Evolutionary conservation across 164 flowering plant genomes (phyloP).

Genomic region (Macadamia tetraphylla): DNA sequence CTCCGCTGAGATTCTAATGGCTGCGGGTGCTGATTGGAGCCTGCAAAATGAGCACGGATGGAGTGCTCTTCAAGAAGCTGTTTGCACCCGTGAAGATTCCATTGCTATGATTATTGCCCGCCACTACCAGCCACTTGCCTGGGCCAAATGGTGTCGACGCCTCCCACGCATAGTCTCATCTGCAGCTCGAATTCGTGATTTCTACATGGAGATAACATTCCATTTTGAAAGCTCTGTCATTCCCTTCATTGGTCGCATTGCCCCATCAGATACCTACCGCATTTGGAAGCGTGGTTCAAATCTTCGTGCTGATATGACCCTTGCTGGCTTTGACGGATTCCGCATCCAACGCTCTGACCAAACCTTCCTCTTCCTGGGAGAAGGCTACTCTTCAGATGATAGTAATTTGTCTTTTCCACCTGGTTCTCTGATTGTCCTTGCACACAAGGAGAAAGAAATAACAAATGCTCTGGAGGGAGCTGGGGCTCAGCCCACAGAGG

Average conservation of each 20-base stretch:
- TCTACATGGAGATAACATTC: slow-evolving; percentile 96
- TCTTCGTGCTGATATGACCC: slow-evolving; percentile 97
- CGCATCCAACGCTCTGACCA: slow-evolving; percentile 96
- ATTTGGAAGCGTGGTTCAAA: slow-evolving; percentile 98
- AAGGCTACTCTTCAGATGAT: slow-evolving; percentile 68
- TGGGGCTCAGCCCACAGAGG: slow-evolving; percentile 83
- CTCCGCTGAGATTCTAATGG: slow-evolving; percentile 91
- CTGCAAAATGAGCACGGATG: slow-evolving; percentile 95
- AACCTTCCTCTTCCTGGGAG: slow-evolving; percentile 90
- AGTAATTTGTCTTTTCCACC: slow-evolving; percentile 53
- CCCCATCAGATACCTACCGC: slow-evolving; percentile 96
- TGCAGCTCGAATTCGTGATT: slow-evolving; percentile 75
- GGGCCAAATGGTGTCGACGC: slow-evolving; percentile 99
- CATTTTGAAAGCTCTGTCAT: slow-evolving; percentile 98
- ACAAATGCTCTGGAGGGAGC: slow-evolving; percentile 98
- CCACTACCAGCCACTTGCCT: slow-evolving; percentile 95
- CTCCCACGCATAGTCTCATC: slow-evolving; percentile 90
- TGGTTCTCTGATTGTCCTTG: slow-evolving; percentile 86
- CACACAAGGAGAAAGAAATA: slow-evolving; percentile 94
- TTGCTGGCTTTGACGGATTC: slow-evolving; percentile 98
- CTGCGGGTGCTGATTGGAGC: slow-evolving; percentile 98
- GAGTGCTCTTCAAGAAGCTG: slow-evolving; percentile 99
- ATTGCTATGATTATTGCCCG: slow-evolving; percentile 92
- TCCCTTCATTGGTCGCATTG: slow-evolving; percentile 93
- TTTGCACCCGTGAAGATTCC: slow-evolving; percentile 83